Base-by-base conservation (phyloP, 345 rosid species). In the Atalantia buxifolia region DNA sequence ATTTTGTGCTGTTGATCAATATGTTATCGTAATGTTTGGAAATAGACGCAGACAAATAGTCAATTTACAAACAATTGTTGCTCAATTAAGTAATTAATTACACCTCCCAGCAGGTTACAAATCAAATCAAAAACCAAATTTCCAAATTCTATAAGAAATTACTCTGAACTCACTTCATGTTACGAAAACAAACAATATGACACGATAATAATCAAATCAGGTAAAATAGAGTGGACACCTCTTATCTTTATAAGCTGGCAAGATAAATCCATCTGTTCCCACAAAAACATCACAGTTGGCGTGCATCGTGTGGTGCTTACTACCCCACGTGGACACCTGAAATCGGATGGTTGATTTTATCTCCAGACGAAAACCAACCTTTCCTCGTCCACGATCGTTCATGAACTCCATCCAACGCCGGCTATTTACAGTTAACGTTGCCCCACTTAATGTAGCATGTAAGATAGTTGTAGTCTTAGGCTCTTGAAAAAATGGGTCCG, bases 161-260 rank as follows among this genome's bases (percentile, higher is more conserved):
- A 4, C 62, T 19, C 27, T 50, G 14, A 71, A 8, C 25, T 24
- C 61, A 40, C 8, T 19, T 53, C 16, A 30, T 19, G 50, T 10
- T 31, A 5, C 5, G 13, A 22, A 40, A 42, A 19, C 31, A 30
- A 53, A 56, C 28, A 31, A 53, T 59, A 56, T 6, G 10, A 22
- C 45, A 56, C 1, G 18, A 4, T 35, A 4, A 4, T 35, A 7
- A 4, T 13, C n/a, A 42, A 74, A 74, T 87, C 86, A 95, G 53
- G 88, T 85, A 80, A 95, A 93, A 89, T 92, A 93, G 35, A 93
- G 90, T 2, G 92, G 90, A 79, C 98, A 96, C 78, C 83, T 86
- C 88, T 85, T 86, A 40, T 89, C 80, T 78, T 76, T 88, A 18
- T 72, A 89, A 63, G 22, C 70, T 2, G 84, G 83, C 87, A 89